These are phyloP conservation scores for Rubia occidens DNA, from an alignment of 305 asterid genomes.

Conservation along the genomic window DNA sequence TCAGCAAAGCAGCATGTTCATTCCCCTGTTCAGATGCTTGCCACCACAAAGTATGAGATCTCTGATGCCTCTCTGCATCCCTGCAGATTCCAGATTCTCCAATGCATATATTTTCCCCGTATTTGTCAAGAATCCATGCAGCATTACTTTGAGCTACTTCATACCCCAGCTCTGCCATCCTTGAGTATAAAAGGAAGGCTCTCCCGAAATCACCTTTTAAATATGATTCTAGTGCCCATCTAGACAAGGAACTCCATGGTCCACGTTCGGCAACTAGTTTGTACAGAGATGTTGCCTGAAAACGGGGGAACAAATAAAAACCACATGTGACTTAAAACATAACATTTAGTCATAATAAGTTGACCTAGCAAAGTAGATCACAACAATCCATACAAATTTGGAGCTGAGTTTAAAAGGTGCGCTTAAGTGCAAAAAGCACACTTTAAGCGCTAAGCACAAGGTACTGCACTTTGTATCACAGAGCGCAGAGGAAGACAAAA, in stretches of 20 bases:
- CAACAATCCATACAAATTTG: too few relatives aligned
- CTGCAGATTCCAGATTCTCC: constrained; percentile 49
- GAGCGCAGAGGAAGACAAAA: too few relatives aligned
- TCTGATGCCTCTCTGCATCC: constrained; percentile 43
- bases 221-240: constrained; percentile 96
- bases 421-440: background rate
- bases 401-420: too few relatives aligned
- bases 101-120: constrained; percentile 66
- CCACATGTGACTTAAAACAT: too few relatives aligned
- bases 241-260: constrained; percentile 97
- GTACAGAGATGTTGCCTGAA: constrained; percentile 77
- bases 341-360: too few relatives aligned
- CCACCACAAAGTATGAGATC: constrained; percentile 70
- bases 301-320: constrained; percentile 9
- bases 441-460: background rate
- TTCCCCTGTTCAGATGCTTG: constrained; percentile 99
- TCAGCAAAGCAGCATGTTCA: constrained; percentile 94
- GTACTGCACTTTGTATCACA: too few relatives aligned
- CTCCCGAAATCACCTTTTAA: constrained; percentile 84
- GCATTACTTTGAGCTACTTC: constrained; percentile 98
- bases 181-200: constrained; percentile 72
- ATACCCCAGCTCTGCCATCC: constrained; percentile 93
- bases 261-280: constrained; percentile 98
- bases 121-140: constrained; percentile 98
- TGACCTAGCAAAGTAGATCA: background rate